Conservation (phyloP, 2,329 filamentous ascomycete genomes). For the Epichloe gansuensis region DNA sequence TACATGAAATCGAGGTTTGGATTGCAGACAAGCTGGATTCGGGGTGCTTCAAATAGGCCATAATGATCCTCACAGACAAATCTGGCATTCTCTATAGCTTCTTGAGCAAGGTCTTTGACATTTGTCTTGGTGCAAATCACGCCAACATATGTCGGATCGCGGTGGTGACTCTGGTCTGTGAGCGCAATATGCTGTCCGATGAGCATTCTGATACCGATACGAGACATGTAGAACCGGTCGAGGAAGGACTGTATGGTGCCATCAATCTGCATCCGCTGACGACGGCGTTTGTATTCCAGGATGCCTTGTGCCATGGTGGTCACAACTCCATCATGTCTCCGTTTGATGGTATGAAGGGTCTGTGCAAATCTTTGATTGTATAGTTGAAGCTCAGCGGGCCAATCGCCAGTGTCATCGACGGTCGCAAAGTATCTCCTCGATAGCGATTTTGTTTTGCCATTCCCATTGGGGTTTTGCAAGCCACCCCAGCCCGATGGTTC, state of each 20-base stretch:
- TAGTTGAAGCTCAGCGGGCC: slow-evolving; percentile 86
- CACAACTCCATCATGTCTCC: slow-evolving; percentile 90
- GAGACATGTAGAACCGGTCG: slow-evolving; percentile 98
- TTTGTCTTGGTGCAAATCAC: slow-evolving; percentile 99
- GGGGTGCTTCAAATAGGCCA: slow-evolving; percentile 89
- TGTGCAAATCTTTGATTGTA: slow-evolving; percentile 89
- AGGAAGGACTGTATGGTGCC: slow-evolving; percentile 94
- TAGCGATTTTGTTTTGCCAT: slow-evolving; percentile 36
- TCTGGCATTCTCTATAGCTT: slow-evolving; percentile 96
- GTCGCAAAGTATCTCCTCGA: slow-evolving; percentile 69
- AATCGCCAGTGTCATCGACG: slow-evolving; percentile 75
- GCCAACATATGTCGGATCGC: slow-evolving; percentile 88
- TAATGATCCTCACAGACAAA: slow-evolving; percentile 99
- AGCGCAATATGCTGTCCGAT: slow-evolving; percentile 97
- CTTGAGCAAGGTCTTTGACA: slow-evolving; percentile 83
- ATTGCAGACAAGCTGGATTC: slow-evolving; percentile 92
- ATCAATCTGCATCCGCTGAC: slow-evolving; percentile 96
- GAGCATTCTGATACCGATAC: slow-evolving; percentile 97
- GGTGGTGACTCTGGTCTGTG: slow-evolving; percentile 80
- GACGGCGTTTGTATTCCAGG: slow-evolving; percentile 90
- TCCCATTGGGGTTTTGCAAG: slow-evolving; percentile 29
- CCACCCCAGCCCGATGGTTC: slow-evolving; percentile 56
- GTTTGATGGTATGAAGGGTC: slow-evolving; percentile 85
- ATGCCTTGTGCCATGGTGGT: slow-evolving; percentile 98
- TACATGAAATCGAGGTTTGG: slow-evolving; percentile 98